Percentiles rank a stretch among this genome's conserved stretches.
These are phyloP conservation scores for Eucalyptus sp. DNA, from an alignment of 345 rosid species.

Conservation along the genomic window DNA sequence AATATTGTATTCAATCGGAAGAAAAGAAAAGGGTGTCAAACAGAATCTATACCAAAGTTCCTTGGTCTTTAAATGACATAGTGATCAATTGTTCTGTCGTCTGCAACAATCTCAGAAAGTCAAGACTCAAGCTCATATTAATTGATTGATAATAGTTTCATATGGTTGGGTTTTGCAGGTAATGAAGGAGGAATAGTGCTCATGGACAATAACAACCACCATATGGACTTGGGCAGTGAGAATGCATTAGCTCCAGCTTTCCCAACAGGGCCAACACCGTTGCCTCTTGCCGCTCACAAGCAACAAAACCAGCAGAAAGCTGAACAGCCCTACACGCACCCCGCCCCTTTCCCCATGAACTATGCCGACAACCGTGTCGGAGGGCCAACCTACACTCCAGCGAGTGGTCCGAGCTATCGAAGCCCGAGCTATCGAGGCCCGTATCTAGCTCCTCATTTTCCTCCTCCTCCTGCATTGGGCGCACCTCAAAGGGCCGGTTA, in stretches of 20 bases:
- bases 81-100: neutral
- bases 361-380: constrained; percentile 1
- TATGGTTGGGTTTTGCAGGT: constrained; percentile 12
- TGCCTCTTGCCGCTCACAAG: constrained; percentile 5
- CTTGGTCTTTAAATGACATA: neutral
- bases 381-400: constrained; percentile 13
- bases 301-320: neutral
- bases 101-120: neutral
- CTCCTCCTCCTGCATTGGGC: neutral
- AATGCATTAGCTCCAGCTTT: neutral
- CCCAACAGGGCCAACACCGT: neutral
- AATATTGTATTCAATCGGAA: neutral
- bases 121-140: neutral
- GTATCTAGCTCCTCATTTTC: neutral
- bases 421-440: neutral
- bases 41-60: neutral
- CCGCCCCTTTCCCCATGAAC: constrained; percentile 5
- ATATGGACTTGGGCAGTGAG: neutral
- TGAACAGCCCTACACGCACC: neutral
- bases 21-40: neutral
- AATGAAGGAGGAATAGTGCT: constrained; percentile 6
- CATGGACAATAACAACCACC: neutral
- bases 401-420: neutral
- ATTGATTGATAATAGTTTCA: neutral
- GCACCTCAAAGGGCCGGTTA: neutral